Evolutionary conservation across 192 early-diverging fungal genomes (phyloP), one percentile per base, ranked within the genome.

Genomic region (Coemansia guatemalensis): DNA sequence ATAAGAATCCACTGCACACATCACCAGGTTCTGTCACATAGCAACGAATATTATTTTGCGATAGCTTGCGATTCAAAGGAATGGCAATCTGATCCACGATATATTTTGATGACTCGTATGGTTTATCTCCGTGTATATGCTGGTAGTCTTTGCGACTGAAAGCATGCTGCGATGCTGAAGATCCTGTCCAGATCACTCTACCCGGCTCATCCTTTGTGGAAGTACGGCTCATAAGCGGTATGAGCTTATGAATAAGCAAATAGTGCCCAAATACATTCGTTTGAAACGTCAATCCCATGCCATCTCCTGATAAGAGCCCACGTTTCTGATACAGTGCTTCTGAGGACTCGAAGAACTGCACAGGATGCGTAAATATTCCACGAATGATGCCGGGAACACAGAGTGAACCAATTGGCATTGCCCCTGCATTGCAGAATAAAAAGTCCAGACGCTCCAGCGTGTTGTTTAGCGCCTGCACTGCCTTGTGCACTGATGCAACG

Each of bases 221-320:
- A 0, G 24, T 20, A 8, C 35, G 35, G 3, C 1, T 39, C 53
- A 62, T 8, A 11, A 58, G 53, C n/a, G 39, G 23, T n/a, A 44
- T 2, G n/a, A 69, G 71, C 22, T 58, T 54, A 47, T 62, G 53
- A 12, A 81, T 64, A 22, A 83, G 65, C 48, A 83, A 53, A 44
- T 80, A 83, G 53, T 83, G 82, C 3, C 82, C 82, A 60, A 80
- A 79, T 24, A 77, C 70, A 48, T 83, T 83, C 17, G 82, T 83
- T 32, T 72, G 66, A 68, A 83, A 83, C 20, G 63, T 65, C 71
- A 63, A 54, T 0, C 82, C 82, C 41, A 83, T 21, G 2, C 77
- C 77, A 23, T 83, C 77, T 1, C 3, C 20, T 4, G 70, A 71
- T 18, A 76, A 29, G 27, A 64, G 54, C 2, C 77, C 77, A 11